Percentiles rank a stretch among this genome's conserved stretches.
These are phyloP conservation scores for Cicer chorassanicum DNA, from an alignment of 306 rosid species.

Conservation along the genomic window DNA sequence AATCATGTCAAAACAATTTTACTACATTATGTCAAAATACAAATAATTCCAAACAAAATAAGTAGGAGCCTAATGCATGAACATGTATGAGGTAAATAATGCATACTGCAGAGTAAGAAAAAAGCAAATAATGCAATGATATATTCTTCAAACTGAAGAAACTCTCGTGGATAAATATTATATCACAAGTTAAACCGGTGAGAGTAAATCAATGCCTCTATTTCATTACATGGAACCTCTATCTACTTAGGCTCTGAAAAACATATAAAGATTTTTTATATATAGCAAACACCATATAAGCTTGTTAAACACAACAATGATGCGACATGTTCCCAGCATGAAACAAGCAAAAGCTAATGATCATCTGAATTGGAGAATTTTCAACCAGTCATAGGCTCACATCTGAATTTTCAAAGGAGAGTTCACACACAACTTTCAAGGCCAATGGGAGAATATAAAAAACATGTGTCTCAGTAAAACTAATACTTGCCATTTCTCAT, in stretches of 20 bases:
- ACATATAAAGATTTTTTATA: background rate
- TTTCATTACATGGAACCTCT: slow-evolving; percentile 11
- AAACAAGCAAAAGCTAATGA: slow-evolving; percentile 13
- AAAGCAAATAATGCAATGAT: background rate
- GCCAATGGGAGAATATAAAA: slow-evolving; percentile 25
- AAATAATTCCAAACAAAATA: background rate
- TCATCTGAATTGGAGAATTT: slow-evolving; percentile 35
- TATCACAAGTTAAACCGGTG: background rate
- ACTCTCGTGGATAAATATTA: slow-evolving; percentile 9
- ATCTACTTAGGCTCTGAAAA: slow-evolving; percentile 28
- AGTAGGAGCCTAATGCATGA: slow-evolving; percentile 4
- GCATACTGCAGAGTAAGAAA: background rate
- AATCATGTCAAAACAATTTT: slow-evolving; percentile 22
- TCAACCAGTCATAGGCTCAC: slow-evolving; percentile 8
- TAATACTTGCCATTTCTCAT: slow-evolving; percentile 77
- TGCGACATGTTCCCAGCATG: background rate
- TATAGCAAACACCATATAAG: slow-evolving; percentile 14
- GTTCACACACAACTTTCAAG: slow-evolving; percentile 22
- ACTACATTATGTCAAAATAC: slow-evolving; percentile 7
- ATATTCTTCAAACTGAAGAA: slow-evolving; percentile 21
- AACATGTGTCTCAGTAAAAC: slow-evolving; percentile 12
- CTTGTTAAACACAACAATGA: slow-evolving; percentile 19
- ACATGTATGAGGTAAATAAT: slow-evolving; percentile 16
- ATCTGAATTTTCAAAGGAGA: slow-evolving; percentile 17
- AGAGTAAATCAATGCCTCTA: slow-evolving; percentile 8